These are phyloP conservation scores for Vairimorpha apis DNA, from an alignment of 371 early-diverging fungal genomes.

Conservation along the genomic window DNA sequence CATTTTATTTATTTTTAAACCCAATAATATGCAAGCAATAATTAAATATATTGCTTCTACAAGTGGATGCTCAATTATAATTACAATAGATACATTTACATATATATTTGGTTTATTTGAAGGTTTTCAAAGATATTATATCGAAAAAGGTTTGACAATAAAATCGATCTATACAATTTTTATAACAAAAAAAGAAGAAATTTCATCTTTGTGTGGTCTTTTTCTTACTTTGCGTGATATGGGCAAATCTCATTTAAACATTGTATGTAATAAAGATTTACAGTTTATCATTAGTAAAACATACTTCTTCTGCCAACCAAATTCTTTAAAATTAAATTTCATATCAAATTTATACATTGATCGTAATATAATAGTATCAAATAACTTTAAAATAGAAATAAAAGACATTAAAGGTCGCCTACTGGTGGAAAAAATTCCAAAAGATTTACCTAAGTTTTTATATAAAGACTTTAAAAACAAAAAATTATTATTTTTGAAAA, in stretches of 20 bases:
- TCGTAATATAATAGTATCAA: not conserved
- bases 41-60: conserved; percentile 37
- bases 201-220: conserved; percentile 48
- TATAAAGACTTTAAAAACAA: conserved; percentile 29
- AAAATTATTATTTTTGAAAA: conserved; percentile 17
- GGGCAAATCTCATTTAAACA: conserved; percentile 13
- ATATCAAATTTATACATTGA: conserved; percentile 17
- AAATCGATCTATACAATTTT: conserved; percentile 37
- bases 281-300: conserved; percentile 5
- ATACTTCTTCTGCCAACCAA: conserved; percentile 14
- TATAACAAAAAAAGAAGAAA: conserved; percentile 13
- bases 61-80: conserved; percentile 44
- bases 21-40: not conserved
- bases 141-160: conserved; percentile 34
- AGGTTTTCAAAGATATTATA: conserved; percentile 59
- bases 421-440: conserved; percentile 42
- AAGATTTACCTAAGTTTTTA: conserved; percentile 40
- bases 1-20: too few species aligned
- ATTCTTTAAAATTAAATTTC: conserved; percentile 22
- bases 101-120: conserved; percentile 57
- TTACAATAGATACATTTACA: conserved; percentile 33
- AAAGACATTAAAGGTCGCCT: conserved; percentile 42
- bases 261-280: conserved; percentile 13
- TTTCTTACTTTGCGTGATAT: conserved; percentile 49
- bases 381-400: conserved; percentile 37